Evolutionary conservation across 2,329 filamentous ascomycete species (phyloP).

Genomic region (Rosellinia necatrix): DNA sequence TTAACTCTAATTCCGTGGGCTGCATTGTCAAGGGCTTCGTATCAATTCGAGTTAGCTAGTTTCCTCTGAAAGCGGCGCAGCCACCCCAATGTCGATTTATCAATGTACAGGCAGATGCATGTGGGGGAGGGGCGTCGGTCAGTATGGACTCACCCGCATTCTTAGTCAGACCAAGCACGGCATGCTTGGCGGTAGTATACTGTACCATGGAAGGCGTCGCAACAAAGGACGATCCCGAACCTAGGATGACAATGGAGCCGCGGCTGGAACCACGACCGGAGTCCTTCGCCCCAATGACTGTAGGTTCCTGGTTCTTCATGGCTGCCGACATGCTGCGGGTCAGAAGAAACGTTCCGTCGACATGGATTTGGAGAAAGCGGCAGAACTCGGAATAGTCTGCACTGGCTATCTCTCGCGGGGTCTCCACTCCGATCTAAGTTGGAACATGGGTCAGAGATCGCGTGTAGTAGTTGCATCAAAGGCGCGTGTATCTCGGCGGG

Average conservation of each 20-base stretch:
- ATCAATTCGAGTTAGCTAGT: background rate
- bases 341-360: slow-evolving; percentile 22
- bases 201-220: slow-evolving; percentile 2
- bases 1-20: slow-evolving; percentile 40
- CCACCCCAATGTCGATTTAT: too few species aligned
- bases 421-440: background rate
- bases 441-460: too few species aligned
- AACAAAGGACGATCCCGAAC: slow-evolving; percentile 17
- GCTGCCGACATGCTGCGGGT: background rate
- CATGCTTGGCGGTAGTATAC: slow-evolving; percentile 20
- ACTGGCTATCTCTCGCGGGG: background rate
- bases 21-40: slow-evolving; percentile 36
- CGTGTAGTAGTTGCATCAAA: too few species aligned
- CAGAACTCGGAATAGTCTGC: slow-evolving; percentile 11
- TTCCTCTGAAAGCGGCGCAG: background rate
- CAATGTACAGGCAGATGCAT: too few species aligned
- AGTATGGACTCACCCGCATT: slow-evolving; percentile 11
- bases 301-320: slow-evolving; percentile 24
- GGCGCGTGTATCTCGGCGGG: too few species aligned
- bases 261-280: background rate
- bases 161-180: slow-evolving; percentile 6
- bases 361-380: slow-evolving; percentile 18
- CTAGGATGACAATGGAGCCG: slow-evolving; percentile 22
- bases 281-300: background rate
- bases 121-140: too few species aligned